Base-by-base conservation (phyloP, 2,329 filamentous ascomycete species). In the Colletotrichum filicis region DNA sequence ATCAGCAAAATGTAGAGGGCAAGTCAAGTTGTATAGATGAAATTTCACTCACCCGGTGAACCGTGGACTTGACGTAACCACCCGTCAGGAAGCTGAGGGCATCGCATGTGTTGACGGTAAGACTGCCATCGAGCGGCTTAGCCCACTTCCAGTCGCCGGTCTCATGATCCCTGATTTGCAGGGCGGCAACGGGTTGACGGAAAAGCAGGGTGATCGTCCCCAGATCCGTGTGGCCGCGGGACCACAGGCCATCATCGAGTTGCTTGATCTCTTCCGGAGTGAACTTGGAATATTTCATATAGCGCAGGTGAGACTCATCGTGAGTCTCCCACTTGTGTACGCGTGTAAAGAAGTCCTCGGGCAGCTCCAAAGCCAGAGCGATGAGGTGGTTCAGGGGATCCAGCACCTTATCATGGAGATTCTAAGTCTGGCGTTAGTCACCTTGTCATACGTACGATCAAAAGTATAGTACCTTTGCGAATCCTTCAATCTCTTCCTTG, bases 271-370 rank as follows among this genome's bases (percentile, higher is more conserved):
- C 85, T n/a, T 87, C 84, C 0, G 82, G 78, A 0, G 82, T 84
- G 46, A 89, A 87, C 0, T 85, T 84, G 9, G 84, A 83, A 73
- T 91, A 91, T 61, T 87, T 84, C 89, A 92, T 92, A 78, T 91
- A 92, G 3, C 91, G 85, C n/a, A 92, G 83, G 70, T 92, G 89
- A 28, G 89, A 88, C 73, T 92, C 89, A 22, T 87, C 86, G 32
- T 87, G 85, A n/a, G 86, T 83, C 2, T 90, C 85, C 78, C 91
- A 92, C 19, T 83, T 83, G 78, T 92, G 91, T 8, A 80, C 19
- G 0, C 75, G 88, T 82, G 22, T 85, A 82, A 74, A 89, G 84
- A 42, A 92, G 82, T 92, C 90, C 46, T 89, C 86, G 0, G 89
- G 88, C 0, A 93, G 82, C 76, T 92, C 85, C 0, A 92, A 84